Conservation (phyloP, 2,329 filamentous ascomycete genomes). For the Apiospora arundinis region DNA sequence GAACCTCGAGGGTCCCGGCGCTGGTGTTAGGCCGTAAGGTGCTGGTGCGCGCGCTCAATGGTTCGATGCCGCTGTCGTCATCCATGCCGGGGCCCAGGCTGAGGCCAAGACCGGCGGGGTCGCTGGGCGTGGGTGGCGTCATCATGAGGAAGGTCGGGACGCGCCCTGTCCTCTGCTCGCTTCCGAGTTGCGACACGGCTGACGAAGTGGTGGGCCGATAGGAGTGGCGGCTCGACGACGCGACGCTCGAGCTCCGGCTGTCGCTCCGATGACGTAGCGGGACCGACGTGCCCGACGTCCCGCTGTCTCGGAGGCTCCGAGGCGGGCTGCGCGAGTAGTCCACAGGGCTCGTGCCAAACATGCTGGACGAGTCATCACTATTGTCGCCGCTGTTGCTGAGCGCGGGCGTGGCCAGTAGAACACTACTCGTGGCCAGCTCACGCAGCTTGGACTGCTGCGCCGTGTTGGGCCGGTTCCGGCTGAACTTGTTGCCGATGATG, state of each 20-base stretch:
- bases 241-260: constrained; percentile 61
- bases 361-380: constrained; percentile 63
- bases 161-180: constrained; percentile 36
- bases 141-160: constrained; percentile 53
- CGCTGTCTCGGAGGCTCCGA: constrained; percentile 56
- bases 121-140: constrained; percentile 52
- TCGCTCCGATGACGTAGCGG: constrained; percentile 49
- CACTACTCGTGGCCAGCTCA: constrained; percentile 81
- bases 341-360: constrained; percentile 59
- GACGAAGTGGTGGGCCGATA: constrained; percentile 37
- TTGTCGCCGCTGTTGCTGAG: constrained; percentile 50
- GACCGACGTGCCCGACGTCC: constrained; percentile 56
- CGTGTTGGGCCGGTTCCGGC: constrained; percentile 81
- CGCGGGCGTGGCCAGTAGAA: constrained; percentile 60
- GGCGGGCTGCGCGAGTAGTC: constrained; percentile 67
- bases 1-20: constrained; percentile 25
- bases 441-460: constrained; percentile 80
- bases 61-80: constrained; percentile 24
- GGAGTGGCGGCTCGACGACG: constrained; percentile 53
- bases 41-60: constrained; percentile 27
- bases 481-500: constrained; percentile 97
- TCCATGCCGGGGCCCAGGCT: constrained; percentile 9
- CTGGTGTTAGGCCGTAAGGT: constrained; percentile 31
- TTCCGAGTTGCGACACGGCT: constrained; percentile 31
- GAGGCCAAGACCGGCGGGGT: constrained; percentile 30